Evolutionary conservation across 345 rosid species (phyloP), one percentile per base, ranked within the genome.

Genomic region (Gossypium stocksii): DNA sequence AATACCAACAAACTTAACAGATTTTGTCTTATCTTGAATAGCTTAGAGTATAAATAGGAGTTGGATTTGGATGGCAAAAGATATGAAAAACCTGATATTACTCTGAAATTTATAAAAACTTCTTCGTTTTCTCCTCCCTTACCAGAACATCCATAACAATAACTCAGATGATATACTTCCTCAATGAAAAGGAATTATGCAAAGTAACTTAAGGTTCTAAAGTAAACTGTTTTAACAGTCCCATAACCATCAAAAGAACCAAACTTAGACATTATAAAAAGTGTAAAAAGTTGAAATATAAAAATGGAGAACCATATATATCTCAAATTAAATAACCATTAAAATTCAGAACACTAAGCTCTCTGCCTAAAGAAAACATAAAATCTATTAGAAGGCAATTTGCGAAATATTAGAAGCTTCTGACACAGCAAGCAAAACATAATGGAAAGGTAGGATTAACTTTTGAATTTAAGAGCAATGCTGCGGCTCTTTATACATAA

Each of bases 141-240:
- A n/a, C n/a, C n/a, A n/a, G n/a, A n/a, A n/a, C n/a, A n/a, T n/a
- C n/a, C n/a, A n/a, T n/a, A n/a, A n/a, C n/a, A n/a, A 13, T 19
- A 45, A 6, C 71, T 45, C 52, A 12, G 12, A 66, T 66, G 34
- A 44, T 45, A 66, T 12, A 15, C 1, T 44, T 45, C 54, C 54
- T 45, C 11, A 45, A 66, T 19, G 71, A 14, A 48, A 66, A 45
- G 1, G 34, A 45, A 45, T 20, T 66, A 66, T 44, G 34, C 16
- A 2, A 66, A 66, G 9, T 20, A 66, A 66, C 6, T 66, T 66
- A 66, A 66, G 53, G 70, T 66, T 44, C 70, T 2, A 66, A 44
- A 45, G 38, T 10, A 20, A 44, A 45, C n/a, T 45, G 14, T 20
- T 44, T 43, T 20, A 3, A 38, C 46, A 38, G 16, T 41, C 45